phyloP scores from a whole-genome alignment of 108 stramenopile species.

The Discostella stelligeroides region DNA sequence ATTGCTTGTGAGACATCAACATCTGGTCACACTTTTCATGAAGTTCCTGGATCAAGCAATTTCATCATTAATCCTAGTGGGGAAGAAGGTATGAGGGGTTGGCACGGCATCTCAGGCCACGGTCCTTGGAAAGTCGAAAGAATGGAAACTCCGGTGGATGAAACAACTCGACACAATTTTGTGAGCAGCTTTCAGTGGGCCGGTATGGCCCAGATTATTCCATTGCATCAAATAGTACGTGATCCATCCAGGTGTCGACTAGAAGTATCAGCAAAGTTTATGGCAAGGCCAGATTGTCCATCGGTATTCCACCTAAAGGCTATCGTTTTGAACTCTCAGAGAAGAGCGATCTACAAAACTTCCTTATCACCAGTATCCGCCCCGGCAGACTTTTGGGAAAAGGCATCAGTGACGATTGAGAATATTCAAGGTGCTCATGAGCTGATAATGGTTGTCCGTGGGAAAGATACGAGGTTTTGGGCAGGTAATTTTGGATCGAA shows the following conservation, averaged over 20 bases:
- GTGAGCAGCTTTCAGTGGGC: slow-evolving; percentile 55
- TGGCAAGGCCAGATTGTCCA: slow-evolving; percentile 71
- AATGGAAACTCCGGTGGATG: slow-evolving; percentile 48
- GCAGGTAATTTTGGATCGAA: slow-evolving; percentile 64
- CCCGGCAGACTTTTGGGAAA: slow-evolving; percentile 68
- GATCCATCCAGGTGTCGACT: slow-evolving; percentile 33
- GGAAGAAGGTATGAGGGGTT: slow-evolving; percentile 45
- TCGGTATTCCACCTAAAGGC: slow-evolving; percentile 60
- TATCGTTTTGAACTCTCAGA: slow-evolving; percentile 23
- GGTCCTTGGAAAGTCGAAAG: slow-evolving; percentile 49
- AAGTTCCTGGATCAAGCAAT: slow-evolving; percentile 57
- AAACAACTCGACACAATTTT: slow-evolving; percentile 54
- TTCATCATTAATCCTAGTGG: slow-evolving; percentile 70
- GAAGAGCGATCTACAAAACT: slow-evolving; percentile 15
- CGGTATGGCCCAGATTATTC: slow-evolving; percentile 57
- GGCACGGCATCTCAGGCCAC: slow-evolving; percentile 24
- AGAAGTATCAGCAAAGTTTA: slow-evolving; percentile 68
- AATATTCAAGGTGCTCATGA: slow-evolving; percentile 29
- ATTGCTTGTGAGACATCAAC: slow-evolving; percentile 43
- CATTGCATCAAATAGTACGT: slow-evolving; percentile 26
- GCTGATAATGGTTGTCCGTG: slow-evolving; percentile 47
- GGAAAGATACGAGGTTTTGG: slow-evolving; percentile 69
- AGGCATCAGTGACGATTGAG: slow-evolving; percentile 42
- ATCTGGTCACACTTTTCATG: slow-evolving; percentile 1
- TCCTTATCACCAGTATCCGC: slow-evolving; percentile 43